These are phyloP conservation scores for Gonapodya prolifera DNA, from an alignment of 192 early-diverging fungal species.

Conservation along the genomic window DNA sequence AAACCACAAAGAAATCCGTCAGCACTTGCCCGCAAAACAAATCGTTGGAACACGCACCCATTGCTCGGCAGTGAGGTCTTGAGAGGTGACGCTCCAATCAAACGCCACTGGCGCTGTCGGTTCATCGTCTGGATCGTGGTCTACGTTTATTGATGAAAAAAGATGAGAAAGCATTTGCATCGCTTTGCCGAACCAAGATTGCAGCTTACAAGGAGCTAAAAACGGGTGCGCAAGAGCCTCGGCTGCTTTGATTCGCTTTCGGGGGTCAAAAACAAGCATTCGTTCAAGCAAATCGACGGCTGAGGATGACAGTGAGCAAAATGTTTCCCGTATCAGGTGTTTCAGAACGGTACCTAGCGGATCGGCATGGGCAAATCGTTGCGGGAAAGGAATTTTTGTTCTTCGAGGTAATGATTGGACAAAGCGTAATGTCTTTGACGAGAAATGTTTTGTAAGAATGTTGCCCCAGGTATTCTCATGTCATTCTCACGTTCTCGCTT, in stretches of 20 bases:
- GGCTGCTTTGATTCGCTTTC: slow-evolving; percentile 73
- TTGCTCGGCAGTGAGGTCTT: slow-evolving; percentile 70
- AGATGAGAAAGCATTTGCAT: no score
- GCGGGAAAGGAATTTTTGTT: slow-evolving; percentile 63
- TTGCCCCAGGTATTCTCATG: not conserved
- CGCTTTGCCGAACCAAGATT: no score
- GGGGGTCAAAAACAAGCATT: slow-evolving; percentile 89
- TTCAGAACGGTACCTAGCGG: slow-evolving; percentile 31
- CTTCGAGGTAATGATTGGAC: slow-evolving; percentile 76
- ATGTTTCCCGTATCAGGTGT: not conserved
- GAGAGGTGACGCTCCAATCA: slow-evolving; percentile 93
- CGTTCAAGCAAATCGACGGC: slow-evolving; percentile 77
- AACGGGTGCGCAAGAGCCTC: slow-evolving; percentile 84
- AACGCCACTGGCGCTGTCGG: slow-evolving; percentile 65
- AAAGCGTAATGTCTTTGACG: slow-evolving; percentile 65
- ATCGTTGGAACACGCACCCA: no score
- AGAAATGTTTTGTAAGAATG: not conserved
- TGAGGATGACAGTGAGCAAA: slow-evolving; percentile 8
- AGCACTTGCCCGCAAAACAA: no score
- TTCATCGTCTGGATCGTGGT: slow-evolving; percentile 84
- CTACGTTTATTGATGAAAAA: no score
- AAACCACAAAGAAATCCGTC: no score
- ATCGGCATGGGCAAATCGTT: slow-evolving; percentile 70
- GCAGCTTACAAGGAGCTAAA: slow-evolving; percentile 65
- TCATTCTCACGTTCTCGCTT: slow-evolving; percentile 63